These are phyloP conservation scores for Melampsora americana DNA, from an alignment of 1,284 basidiomycete genomes.

Conservation along the genomic window DNA sequence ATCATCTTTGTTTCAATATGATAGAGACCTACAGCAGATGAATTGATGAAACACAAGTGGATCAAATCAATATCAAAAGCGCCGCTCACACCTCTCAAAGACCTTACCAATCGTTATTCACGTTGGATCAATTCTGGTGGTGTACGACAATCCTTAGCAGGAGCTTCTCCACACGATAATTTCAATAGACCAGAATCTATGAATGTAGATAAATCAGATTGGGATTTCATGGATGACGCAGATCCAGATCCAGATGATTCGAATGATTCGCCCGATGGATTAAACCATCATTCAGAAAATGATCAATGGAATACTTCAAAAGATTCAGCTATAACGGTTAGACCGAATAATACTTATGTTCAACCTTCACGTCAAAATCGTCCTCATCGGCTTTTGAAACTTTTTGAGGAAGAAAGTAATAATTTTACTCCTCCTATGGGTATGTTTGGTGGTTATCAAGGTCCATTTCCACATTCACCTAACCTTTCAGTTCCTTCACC, in stretches of 20 bases:
- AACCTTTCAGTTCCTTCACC: not conserved
- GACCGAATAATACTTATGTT: not conserved
- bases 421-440: not conserved
- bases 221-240: conserved; percentile 41
- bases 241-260: conserved; percentile 4
- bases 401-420: conserved; percentile 30
- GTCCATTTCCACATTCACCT: conserved; percentile 2
- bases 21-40: conserved; percentile 81
- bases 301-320: conserved; percentile 12
- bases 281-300: not conserved
- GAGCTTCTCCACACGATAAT: conserved; percentile 50
- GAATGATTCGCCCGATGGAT: conserved; percentile 1
- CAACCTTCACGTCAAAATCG: conserved; percentile 1
- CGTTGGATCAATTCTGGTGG: conserved; percentile 75
- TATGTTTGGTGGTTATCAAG: conserved; percentile 5
- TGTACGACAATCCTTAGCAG: conserved; percentile 73
- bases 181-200: conserved; percentile 10
- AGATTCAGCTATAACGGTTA: conserved; percentile 16
- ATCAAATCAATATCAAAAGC: conserved; percentile 73
- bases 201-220: conserved; percentile 27
- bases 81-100: conserved; percentile 70
- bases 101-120: conserved; percentile 73
- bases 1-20: conserved; percentile 43
- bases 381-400: conserved; percentile 32
- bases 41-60: conserved; percentile 87